Conservation (phyloP, 208 protist genomes). For the Blechomonas ayalai region DNA sequence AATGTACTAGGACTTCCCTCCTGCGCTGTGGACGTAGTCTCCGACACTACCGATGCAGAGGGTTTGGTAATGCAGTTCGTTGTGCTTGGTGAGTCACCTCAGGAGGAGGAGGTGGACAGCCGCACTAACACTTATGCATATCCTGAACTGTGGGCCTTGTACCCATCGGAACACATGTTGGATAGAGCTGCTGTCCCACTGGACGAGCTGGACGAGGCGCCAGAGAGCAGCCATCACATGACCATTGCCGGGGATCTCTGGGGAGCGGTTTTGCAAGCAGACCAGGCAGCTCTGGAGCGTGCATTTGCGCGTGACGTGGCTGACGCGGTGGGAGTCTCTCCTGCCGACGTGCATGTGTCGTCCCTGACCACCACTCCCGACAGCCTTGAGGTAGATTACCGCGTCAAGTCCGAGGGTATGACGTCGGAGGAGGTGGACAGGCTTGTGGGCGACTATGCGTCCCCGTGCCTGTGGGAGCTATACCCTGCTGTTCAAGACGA, state of each 20-base stretch:
- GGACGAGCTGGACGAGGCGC: neutral
- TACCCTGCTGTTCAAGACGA: slow-evolving; percentile 4
- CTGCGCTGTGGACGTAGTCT: slow-evolving; percentile 5
- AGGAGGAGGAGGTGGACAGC: slow-evolving; percentile 6
- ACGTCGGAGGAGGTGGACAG: slow-evolving; percentile 4
- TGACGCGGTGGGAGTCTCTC: slow-evolving; percentile 2
- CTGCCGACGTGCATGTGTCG: slow-evolving; percentile 6
- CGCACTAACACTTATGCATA: slow-evolving; percentile 13
- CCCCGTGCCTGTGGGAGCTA: neutral
- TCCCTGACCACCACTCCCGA: slow-evolving; percentile 6
- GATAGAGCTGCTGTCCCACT: too few relatives aligned
- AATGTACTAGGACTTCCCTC: slow-evolving; percentile 6
- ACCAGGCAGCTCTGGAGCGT: slow-evolving; percentile 1
- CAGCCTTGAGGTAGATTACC: slow-evolving; percentile 11
- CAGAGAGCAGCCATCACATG: slow-evolving; percentile 7
- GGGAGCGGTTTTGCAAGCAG: neutral
- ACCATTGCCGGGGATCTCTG: slow-evolving; percentile 12
- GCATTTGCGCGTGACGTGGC: slow-evolving; percentile 10
- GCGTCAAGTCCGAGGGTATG: too few relatives aligned
- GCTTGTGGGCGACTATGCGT: neutral
- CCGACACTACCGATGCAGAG: neutral
- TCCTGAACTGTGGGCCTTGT: slow-evolving; percentile 14
- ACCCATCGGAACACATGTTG: slow-evolving; percentile 4
- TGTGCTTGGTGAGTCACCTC: slow-evolving; percentile 5
- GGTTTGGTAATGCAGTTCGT: slow-evolving; percentile 11